These are phyloP conservation scores for Phytophthora hibernalis DNA, from an alignment of 352 stramenopile species.

Conservation along the genomic window DNA sequence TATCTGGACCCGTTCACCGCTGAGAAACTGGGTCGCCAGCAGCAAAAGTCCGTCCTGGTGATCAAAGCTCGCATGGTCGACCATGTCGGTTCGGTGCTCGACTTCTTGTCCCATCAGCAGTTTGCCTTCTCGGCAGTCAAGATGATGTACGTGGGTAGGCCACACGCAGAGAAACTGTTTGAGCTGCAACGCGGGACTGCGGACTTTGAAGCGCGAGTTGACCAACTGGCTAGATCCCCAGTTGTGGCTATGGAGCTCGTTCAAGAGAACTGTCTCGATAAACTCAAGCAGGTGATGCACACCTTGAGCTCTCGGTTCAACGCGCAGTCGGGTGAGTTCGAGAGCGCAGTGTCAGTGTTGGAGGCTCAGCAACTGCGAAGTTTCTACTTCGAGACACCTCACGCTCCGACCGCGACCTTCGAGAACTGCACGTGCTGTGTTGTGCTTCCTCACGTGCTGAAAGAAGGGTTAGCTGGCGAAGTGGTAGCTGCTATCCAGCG, in stretches of 20 bases:
- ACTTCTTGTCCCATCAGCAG: conserved; percentile 67
- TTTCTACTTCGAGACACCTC: conserved; percentile 69
- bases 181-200: conserved; percentile 45
- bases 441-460: conserved; percentile 93
- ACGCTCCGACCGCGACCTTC: conserved; percentile 74
- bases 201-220: conserved; percentile 44
- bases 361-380: conserved; percentile 64
- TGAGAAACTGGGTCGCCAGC: conserved; percentile 65
- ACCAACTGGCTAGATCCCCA: conserved; percentile 47
- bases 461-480: conserved; percentile 76
- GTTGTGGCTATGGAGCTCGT: conserved; percentile 82
- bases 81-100: conserved; percentile 59
- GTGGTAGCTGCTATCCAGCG: conserved; percentile 87
- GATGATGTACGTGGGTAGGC: conserved; percentile 60
- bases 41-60: conserved; percentile 78
- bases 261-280: conserved; percentile 73
- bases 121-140: conserved; percentile 84
- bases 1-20: conserved; percentile 86
- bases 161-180: conserved; percentile 65
- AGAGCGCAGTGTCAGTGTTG: conserved; percentile 56
- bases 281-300: conserved; percentile 57
- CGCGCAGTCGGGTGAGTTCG: conserved; percentile 51
- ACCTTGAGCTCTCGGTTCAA: conserved; percentile 56
- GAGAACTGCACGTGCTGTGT: conserved; percentile 93
- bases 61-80: conserved; percentile 63